Percentiles rank a stretch among this genome's conserved stretches.
phyloP scores from a whole-genome alignment of 352 stramenopile genomes.

The Pythium myriotylum region DNA sequence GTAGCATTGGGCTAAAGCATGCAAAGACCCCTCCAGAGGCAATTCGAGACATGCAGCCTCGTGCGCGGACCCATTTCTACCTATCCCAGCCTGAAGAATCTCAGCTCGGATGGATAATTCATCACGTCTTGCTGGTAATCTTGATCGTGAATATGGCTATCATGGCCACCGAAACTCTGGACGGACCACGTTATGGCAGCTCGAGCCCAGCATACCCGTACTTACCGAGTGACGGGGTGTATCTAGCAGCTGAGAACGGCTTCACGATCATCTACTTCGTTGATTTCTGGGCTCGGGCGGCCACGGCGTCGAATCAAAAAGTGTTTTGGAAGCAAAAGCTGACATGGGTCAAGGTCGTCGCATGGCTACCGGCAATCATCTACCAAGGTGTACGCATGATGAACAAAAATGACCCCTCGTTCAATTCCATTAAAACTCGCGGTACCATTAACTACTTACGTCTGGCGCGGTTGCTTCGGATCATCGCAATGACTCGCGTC shows the following conservation, averaged over 20 bases:
- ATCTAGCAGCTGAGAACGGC: conserved; percentile 27
- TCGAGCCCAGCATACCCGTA: conserved; percentile 48
- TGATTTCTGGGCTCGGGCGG: conserved; percentile 45
- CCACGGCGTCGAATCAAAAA: conserved; percentile 26
- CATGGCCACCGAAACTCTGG: conserved; percentile 50
- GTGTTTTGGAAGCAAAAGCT: conserved; percentile 36
- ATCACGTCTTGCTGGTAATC: conserved; percentile 38
- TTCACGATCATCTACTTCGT: conserved; percentile 50
- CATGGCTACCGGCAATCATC: conserved; percentile 34
- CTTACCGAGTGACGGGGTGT: conserved; percentile 36
- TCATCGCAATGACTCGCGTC: conserved; percentile 37
- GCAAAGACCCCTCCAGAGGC: conserved; percentile 18
- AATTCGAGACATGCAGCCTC: conserved; percentile 37
- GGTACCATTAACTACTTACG: conserved; percentile 31
- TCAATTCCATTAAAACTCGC: conserved; percentile 17
- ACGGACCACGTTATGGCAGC: conserved; percentile 51
- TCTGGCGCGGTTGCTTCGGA: conserved; percentile 38
- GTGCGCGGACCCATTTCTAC: conserved; percentile 40
- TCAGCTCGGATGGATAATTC: conserved; percentile 38
- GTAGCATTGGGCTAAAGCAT: conserved; percentile 11
- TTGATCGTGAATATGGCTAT: conserved; percentile 41
- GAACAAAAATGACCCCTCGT: conserved; percentile 24
- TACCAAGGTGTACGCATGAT: conserved; percentile 19
- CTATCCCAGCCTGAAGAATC: conserved; percentile 47
- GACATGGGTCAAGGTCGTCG: conserved; percentile 40